Conservation (phyloP, 257 asterid genomes). For the Datura wrightii region DNA sequence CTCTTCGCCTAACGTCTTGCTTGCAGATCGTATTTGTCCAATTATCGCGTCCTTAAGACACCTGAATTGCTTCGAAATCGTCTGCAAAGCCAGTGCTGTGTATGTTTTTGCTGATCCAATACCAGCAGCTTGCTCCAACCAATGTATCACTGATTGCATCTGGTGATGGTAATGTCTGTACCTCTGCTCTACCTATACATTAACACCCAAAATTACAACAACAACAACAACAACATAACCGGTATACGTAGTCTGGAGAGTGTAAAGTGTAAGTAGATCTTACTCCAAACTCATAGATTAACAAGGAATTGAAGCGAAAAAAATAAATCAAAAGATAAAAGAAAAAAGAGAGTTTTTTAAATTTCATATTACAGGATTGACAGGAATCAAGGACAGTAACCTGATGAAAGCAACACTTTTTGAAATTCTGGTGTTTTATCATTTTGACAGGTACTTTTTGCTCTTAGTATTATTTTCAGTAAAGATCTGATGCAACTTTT, state of each 20-base stretch:
- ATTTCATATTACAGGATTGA: neutral
- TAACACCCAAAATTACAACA: constrained; percentile 13
- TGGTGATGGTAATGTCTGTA: constrained; percentile 93
- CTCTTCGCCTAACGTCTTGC: constrained; percentile 85
- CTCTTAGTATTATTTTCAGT: neutral
- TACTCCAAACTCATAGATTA: too few species aligned
- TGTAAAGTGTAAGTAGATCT: too few species aligned
- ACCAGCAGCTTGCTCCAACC: constrained; percentile 96
- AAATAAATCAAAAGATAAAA: neutral
- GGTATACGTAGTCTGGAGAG: too few species aligned
- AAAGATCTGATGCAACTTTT: constrained; percentile 34
- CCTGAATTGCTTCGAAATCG: constrained; percentile 93
- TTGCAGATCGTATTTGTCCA: constrained; percentile 71
- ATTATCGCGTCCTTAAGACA: constrained; percentile 89
- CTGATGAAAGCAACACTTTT: constrained; percentile 43
- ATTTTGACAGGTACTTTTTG: constrained; percentile 38
- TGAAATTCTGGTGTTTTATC: constrained; percentile 36
- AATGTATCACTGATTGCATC: constrained; percentile 82
- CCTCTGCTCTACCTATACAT: constrained; percentile 85
- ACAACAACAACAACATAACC: neutral
- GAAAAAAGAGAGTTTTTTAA: neutral
- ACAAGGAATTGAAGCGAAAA: too few species aligned
- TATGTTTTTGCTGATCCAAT: constrained; percentile 82
- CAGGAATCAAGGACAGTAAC: constrained; percentile 25
- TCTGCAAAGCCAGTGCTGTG: constrained; percentile 88